Evolutionary conservation across 768 basidiomycete genomes (phyloP).

Genomic region (Kwoniella sp.): DNA sequence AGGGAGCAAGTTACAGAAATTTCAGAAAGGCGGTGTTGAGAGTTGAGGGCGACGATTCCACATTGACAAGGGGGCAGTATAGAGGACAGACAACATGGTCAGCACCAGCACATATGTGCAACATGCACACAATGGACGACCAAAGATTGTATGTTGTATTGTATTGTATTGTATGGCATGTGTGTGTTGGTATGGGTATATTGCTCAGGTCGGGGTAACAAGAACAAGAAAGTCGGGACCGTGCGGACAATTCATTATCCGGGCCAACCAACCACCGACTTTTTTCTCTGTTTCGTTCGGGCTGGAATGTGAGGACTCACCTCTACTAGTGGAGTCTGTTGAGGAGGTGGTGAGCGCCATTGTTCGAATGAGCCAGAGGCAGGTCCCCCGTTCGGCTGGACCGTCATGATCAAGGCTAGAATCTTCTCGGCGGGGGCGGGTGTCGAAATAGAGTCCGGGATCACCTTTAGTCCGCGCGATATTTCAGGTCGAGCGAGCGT

Average conservation of each 20-base stretch:
- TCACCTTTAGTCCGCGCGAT: background rate
- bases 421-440: background rate
- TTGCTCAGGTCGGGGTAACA: background rate
- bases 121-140: no score
- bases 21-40: constrained; percentile 15
- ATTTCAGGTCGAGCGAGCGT: no score
- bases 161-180: no score
- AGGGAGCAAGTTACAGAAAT: constrained; percentile 5
- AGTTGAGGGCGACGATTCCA: background rate
- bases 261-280: background rate
- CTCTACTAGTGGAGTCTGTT: constrained; percentile 38
- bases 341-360: constrained; percentile 40
- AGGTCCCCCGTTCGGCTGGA: background rate
- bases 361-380: constrained; percentile 18
- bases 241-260: constrained; percentile 13
- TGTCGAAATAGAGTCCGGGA: background rate
- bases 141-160: background rate
- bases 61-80: no score
- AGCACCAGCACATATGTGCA: no score
- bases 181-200: background rate
- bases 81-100: no score
- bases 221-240: constrained; percentile 3
- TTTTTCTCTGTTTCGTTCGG: background rate
- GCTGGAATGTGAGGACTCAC: constrained; percentile 34
- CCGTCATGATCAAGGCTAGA: background rate